phyloP scores from a whole-genome alignment of 1,284 basidiomycete species.

The Rhodotorula sp. region DNA sequence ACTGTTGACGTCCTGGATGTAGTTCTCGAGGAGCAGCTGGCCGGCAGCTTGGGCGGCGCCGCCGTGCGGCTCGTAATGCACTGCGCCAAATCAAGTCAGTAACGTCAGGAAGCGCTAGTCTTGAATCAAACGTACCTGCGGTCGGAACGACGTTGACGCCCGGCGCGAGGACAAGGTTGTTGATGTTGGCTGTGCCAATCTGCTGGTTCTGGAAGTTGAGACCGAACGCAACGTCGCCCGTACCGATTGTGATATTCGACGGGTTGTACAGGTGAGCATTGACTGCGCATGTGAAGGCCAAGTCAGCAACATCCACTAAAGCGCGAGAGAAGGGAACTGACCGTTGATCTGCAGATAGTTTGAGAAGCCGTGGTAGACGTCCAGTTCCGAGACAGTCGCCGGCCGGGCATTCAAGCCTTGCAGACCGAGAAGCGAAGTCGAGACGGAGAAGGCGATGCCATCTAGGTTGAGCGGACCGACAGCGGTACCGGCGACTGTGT shows the following conservation, averaged over 20 bases:
- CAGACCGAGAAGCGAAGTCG: slow-evolving; percentile 63
- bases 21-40: slow-evolving; percentile 63
- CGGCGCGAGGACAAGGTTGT: slow-evolving; percentile 48
- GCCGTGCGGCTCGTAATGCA: slow-evolving; percentile 66
- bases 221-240: slow-evolving; percentile 64
- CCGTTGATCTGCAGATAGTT: slow-evolving; percentile 70
- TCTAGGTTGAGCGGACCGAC: slow-evolving; percentile 62
- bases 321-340: slow-evolving; percentile 48
- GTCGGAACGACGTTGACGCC: slow-evolving; percentile 42
- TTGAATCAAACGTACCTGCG: no score
- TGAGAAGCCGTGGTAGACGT: slow-evolving; percentile 68
- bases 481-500: slow-evolving; percentile 57
- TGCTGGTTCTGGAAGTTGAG: slow-evolving; percentile 60
- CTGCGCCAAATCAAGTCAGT: no score
- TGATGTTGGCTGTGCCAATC: slow-evolving; percentile 63
- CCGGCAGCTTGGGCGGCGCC: slow-evolving; percentile 59
- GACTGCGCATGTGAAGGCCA: slow-evolving; percentile 55
- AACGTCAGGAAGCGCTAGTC: no score
- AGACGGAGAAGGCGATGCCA: slow-evolving; percentile 63
- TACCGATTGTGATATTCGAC: slow-evolving; percentile 69
- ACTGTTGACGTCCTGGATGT: slow-evolving; percentile 64
- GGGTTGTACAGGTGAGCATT: slow-evolving; percentile 48
- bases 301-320: neutral
- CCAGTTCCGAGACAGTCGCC: slow-evolving; percentile 61
- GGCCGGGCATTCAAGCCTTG: slow-evolving; percentile 66